These are phyloP conservation scores for Aspergillus costaricaensis DNA, from an alignment of 2,329 filamentous ascomycete genomes.

Conservation along the genomic window DNA sequence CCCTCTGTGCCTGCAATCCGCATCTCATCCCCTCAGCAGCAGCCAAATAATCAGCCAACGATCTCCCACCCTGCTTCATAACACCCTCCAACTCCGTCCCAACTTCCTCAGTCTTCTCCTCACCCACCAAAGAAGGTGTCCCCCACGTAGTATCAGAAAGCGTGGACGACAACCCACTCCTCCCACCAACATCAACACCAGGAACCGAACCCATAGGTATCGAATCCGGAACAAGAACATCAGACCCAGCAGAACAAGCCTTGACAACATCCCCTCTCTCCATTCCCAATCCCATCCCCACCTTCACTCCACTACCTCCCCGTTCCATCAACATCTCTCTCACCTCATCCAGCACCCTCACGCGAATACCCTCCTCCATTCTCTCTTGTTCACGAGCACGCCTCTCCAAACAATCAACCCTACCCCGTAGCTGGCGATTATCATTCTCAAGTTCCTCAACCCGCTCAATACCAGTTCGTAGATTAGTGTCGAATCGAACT, in stretches of 20 bases:
- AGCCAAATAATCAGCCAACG: slow-evolving; percentile 31
- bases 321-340: not conserved
- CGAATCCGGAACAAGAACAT: slow-evolving; percentile 21
- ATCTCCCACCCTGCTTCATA: slow-evolving; percentile 26
- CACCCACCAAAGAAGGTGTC: not conserved
- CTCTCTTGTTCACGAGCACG: not conserved
- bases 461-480: not conserved
- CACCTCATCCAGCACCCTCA: not conserved
- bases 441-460: slow-evolving; percentile 8
- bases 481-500: not conserved
- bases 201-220: slow-evolving; percentile 6
- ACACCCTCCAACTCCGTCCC: not conserved
- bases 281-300: not conserved
- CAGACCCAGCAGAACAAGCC: slow-evolving; percentile 4
- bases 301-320: not conserved
- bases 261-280: not conserved
- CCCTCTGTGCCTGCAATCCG: slow-evolving; percentile 16
- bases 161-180: not conserved
- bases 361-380: not conserved
- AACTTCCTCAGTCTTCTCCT: not conserved
- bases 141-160: slow-evolving; percentile 20
- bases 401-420: not conserved
- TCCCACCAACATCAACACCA: not conserved
- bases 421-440: slow-evolving; percentile 2
- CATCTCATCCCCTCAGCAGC: slow-evolving; percentile 23